These are phyloP conservation scores for Jimgerdemannia lactiflua DNA, from an alignment of 192 early-diverging fungal genomes.

Conservation along the genomic window DNA sequence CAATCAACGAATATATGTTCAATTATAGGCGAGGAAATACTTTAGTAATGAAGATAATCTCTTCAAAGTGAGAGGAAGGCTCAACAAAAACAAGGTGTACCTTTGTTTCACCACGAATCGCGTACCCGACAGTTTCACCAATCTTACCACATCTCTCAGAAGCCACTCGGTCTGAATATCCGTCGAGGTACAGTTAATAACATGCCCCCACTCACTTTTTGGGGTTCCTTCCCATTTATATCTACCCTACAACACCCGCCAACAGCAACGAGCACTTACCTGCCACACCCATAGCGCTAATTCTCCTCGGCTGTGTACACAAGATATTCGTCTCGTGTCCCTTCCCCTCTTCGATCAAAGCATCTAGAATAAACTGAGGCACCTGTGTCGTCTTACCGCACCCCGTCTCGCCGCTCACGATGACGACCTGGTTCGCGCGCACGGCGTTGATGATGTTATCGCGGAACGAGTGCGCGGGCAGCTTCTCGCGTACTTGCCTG, in stretches of 20 bases:
- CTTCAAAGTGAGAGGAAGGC: no score
- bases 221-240: slow-evolving; percentile 39
- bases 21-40: no score
- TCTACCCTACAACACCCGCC: slow-evolving; percentile 32
- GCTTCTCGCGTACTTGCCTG: slow-evolving; percentile 43
- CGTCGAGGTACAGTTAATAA: no score
- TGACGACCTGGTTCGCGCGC: slow-evolving; percentile 52
- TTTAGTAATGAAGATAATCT: no score
- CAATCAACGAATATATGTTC: slow-evolving; percentile 39
- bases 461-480: slow-evolving; percentile 62
- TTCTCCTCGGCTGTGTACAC: slow-evolving; percentile 59
- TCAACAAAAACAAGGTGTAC: not conserved
- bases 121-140: slow-evolving; percentile 32
- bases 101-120: slow-evolving; percentile 29
- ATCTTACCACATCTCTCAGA: slow-evolving; percentile 24
- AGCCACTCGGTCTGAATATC: slow-evolving; percentile 26
- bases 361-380: slow-evolving; percentile 77
- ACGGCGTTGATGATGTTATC: slow-evolving; percentile 51
- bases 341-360: slow-evolving; percentile 38
- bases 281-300: slow-evolving; percentile 30
- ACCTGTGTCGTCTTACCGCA: slow-evolving; percentile 76
- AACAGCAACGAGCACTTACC: not conserved
- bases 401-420: slow-evolving; percentile 80
- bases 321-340: slow-evolving; percentile 51
- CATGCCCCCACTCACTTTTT: not conserved